Base-by-base conservation (phyloP, 331 rosid genomes). In the Acacia pycnantha region DNA sequence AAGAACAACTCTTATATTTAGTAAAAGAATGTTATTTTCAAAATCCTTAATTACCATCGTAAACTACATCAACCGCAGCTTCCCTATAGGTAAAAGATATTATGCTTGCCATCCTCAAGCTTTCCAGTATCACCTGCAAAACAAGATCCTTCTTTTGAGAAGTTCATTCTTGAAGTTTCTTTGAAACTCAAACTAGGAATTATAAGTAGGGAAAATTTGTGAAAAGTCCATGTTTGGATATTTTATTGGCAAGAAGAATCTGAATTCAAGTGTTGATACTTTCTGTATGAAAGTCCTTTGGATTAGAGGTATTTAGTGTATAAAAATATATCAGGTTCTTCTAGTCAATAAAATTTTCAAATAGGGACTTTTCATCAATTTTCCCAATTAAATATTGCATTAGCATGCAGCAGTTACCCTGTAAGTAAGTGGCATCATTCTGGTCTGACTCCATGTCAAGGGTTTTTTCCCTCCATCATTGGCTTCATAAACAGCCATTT, bases 81-180 rank as follows among this genome's bases (percentile, higher is more conserved):
- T 95, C 98, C 85, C 99, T 92, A 72, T 87, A 95, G 26, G 94
- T 89, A 70, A 95, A 95, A 73, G 99, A 95, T 81, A 95, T 93
- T 66, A 95, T 84, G 83, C 96, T 95, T 53, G 99, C 86, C 99
- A 92, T 93, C 72, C 99, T 93, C 85, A 93, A 75, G 82, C 97
- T 93, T 88, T 95, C 99, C 82, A 92, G 80, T 67, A 95, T 84
- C 35, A 93, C 95, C 98, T 95, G 91, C 81, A 86, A 82, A 22
- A 44, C 59, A 54, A 70, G 47, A 41, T n/a, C 65, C 31, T 77
- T 6, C 26, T 73, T 5, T 2, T 66, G 8, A 77, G 77, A 77
- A 77, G 47, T 78, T 33, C 62, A 78, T 50, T 68, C 50, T 76
- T 37, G 33, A 69, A 70, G 26, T 70, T 72, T 10, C 62, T 0